Evolutionary conservation across 805 yeast genomes (phyloP).

Genomic region (Spathaspora arborariae): DNA sequence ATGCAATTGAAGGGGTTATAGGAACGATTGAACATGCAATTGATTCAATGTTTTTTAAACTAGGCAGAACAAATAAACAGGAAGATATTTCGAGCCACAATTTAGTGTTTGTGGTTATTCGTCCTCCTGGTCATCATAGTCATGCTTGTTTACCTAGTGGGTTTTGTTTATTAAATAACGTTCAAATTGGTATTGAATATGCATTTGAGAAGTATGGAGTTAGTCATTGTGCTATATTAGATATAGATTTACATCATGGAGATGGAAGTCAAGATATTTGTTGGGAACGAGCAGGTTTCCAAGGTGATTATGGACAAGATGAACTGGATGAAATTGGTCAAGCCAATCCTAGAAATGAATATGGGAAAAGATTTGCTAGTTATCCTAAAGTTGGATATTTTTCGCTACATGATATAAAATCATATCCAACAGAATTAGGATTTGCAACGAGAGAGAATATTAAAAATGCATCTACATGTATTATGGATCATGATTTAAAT

Average conservation of each 20-base stretch:
- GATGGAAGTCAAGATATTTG: conserved; percentile 87
- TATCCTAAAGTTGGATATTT: conserved; percentile 74
- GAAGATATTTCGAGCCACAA: conserved; percentile 23
- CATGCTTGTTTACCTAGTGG: conserved; percentile 84
- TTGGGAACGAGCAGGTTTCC: conserved; percentile 70
- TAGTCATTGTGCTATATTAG: conserved; percentile 78
- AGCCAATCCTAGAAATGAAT: conserved; percentile 41
- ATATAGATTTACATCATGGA: conserved; percentile 84
- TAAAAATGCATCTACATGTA: conserved; percentile 73
- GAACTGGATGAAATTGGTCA: conserved; percentile 41
- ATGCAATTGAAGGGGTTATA: conserved; percentile 72
- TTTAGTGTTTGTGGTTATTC: conserved; percentile 59
- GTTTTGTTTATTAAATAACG: conserved; percentile 77
- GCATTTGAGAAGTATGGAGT: conserved; percentile 60
- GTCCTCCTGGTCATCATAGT: conserved; percentile 89
- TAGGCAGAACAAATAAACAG: conserved; percentile 1
- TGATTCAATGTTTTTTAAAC: conserved; percentile 34
- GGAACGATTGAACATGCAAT: conserved; percentile 73
- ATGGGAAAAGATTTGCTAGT: conserved; percentile 40
- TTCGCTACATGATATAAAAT: conserved; percentile 79
- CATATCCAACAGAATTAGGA: conserved; percentile 80
- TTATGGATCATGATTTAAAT: conserved; percentile 71
- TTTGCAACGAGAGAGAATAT: conserved; percentile 69
- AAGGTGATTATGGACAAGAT: conserved; percentile 44
- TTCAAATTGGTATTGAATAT: conserved; percentile 76